Base-by-base conservation (phyloP, 805 yeast species). In the Helenozyma rhizophorensis region DNA sequence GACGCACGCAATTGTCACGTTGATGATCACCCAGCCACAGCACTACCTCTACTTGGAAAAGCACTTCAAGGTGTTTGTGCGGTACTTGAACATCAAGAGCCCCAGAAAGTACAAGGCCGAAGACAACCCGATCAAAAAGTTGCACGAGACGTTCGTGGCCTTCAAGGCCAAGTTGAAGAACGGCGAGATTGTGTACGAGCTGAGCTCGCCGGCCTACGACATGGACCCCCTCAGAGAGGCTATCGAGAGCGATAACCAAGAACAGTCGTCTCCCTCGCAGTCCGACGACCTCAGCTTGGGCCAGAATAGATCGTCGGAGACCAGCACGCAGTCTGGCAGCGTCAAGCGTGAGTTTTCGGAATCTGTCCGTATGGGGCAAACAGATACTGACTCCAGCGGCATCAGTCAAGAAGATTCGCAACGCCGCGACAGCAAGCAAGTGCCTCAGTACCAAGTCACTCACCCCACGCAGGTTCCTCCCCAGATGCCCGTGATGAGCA, bases 21-120 rank as follows among this genome's bases (percentile, higher is more conserved):
- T 45, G 27, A 45, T 45, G 14, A 39, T 37, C 9, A 36, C 37
- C 21, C 46, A 36, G 21, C 48, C 50, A 6, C 39, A 43, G 26
- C 46, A 45, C 19, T 45, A 45, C 31, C 18, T 37, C 24, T 36
- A 45, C 21, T 36, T 45, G 32, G 50, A 45, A 14, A 33, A 40
- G 25, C 40, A 41, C 24, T 39, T 43, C 25, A 35, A 34, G 25
- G 30, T 41, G 6, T 45, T 45, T 23, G 46, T 42, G 7, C 27
- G 31, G 11, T 43, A 33, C 25, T 31, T 37, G 32, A 38, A 40
- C 24, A 21, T 36, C 21, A 19, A 28, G 15, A 34, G 35, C 17
- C 45, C 45, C n/a, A 35, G 50, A 16, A 45, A 45, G 37, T 45
- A 45, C 24, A 45, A 41, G 33, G 41, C 38, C 8, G 34, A 30